Evolutionary conservation across 257 asterid species (phyloP).

Genomic region (Capsicum chinense): DNA sequence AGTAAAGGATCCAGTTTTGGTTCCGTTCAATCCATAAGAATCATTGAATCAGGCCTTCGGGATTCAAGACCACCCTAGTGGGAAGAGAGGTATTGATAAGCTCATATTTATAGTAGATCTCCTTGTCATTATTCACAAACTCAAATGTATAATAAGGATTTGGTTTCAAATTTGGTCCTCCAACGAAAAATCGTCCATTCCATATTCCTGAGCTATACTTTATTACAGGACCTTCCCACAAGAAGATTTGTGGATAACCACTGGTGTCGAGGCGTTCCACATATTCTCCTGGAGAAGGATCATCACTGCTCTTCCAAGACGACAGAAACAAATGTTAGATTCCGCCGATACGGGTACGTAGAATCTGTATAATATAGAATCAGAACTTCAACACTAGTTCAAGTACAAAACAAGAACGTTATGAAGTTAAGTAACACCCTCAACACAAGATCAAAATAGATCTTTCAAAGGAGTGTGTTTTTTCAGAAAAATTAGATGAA

Average conservation of each 20-base stretch:
- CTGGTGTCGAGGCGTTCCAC: background rate
- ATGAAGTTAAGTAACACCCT: too few species aligned
- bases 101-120: slow-evolving; percentile 12
- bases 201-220: slow-evolving; percentile 28
- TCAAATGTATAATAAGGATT: background rate
- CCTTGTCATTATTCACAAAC: slow-evolving; percentile 13
- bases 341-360: too few species aligned
- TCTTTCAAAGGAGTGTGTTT: too few species aligned
- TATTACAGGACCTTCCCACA: slow-evolving; percentile 23
- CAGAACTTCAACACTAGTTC: too few species aligned
- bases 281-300: slow-evolving; percentile 34
- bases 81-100: slow-evolving; percentile 19
- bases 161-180: background rate
- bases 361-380: too few species aligned
- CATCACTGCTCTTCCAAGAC: slow-evolving; percentile 35
- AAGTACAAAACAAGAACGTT: too few species aligned
- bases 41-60: background rate
- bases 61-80: background rate
- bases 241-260: slow-evolving; percentile 26
- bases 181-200: slow-evolving; percentile 25
- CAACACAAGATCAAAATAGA: too few species aligned
- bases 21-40: slow-evolving; percentile 8
- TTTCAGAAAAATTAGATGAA: too few species aligned
- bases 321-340: background rate
- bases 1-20: slow-evolving; percentile 25